Percentiles rank a stretch among this genome's conserved stretches.
phyloP scores from a whole-genome alignment of 768 basidiomycete genomes.

The Tulasnella sp. region DNA sequence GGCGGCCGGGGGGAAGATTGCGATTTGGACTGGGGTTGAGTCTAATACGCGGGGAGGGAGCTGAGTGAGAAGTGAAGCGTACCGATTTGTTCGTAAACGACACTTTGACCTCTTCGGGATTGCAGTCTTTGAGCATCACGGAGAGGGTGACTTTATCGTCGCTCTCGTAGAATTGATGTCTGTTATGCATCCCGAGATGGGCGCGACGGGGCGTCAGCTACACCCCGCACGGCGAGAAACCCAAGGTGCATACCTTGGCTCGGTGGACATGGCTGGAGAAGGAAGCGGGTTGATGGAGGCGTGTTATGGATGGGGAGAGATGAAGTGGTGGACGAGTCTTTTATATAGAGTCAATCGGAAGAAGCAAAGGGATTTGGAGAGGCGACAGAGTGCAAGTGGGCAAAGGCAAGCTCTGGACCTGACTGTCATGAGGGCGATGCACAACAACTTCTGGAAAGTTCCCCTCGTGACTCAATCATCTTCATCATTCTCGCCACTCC shows the following conservation, averaged over 20 bases:
- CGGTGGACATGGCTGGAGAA: conserved; percentile 18
- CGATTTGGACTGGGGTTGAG: background rate
- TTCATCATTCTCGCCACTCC: background rate
- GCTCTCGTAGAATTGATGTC: conserved; percentile 86
- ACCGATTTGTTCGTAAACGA: conserved; percentile 53
- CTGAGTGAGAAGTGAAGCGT: background rate
- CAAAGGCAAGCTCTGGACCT: too few species aligned
- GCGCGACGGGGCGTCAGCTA: too few species aligned
- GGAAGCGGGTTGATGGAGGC: background rate
- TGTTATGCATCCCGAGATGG: too few species aligned
- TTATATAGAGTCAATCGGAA: background rate
- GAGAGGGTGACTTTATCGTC: conserved; percentile 70
- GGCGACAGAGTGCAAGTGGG: background rate
- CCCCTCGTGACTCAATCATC: background rate
- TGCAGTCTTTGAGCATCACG: conserved; percentile 73
- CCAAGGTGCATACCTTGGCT: conserved; percentile 17
- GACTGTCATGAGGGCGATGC: background rate
- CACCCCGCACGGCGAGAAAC: too few species aligned
- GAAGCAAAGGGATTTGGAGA: background rate
- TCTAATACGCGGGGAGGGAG: too few species aligned
- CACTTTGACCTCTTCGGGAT: conserved; percentile 58
- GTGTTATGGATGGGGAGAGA: background rate
- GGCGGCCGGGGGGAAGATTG: background rate
- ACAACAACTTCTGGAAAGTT: conserved; percentile 1
- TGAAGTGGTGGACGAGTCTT: background rate